Evolutionary conservation across 1,139 yeast species (phyloP), one percentile per base, ranked within the genome.

Genomic region (Debaryomyces singareniensis): DNA sequence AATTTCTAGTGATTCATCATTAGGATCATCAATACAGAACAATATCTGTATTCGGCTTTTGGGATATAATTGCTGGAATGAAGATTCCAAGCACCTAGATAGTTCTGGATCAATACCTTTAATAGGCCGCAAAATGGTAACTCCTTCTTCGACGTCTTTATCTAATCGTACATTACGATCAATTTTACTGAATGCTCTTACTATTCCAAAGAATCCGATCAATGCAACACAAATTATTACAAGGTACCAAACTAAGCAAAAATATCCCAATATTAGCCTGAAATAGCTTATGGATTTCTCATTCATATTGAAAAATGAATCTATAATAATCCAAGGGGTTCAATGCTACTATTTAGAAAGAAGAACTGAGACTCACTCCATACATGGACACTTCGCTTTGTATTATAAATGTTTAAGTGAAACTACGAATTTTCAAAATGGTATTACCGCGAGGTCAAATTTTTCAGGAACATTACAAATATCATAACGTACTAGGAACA

Each of bases 31-130:
- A 9, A 85, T 78, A 46, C 95, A 85, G 45, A 86, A 78, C 5
- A 86, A 57, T 35, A 86, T 68, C 55, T 86, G 94, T 26, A 82
- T 54, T 39, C 67, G 69, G 16, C 60, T 55, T 1, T 34, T 27
- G 1, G 91, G 85, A 43, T 84, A 85, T 16, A 71, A 61, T 49
- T 86, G 96, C 28, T 62, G 55, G 39, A 86, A 75, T 6, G 87
- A 74, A 15, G 84, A 71, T 38, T 72, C 75, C 27, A 87, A 58
- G 48, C 95, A 86, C 9, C 70, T 55, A 28, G 67, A 70, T 57
- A 85, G 64, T 42, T 80, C 91, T 1, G 89, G 74, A 49, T 86
- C 96, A 15, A 84, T 61, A 4, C 96, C 96, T 45, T 84, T 83
- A 32, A 87, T 64, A 1, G 96, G 96, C 20, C 96, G 61, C 28